Evolutionary conservation across 192 early-diverging fungal genomes (phyloP).

Genomic region (Diversispora eburnea): DNA sequence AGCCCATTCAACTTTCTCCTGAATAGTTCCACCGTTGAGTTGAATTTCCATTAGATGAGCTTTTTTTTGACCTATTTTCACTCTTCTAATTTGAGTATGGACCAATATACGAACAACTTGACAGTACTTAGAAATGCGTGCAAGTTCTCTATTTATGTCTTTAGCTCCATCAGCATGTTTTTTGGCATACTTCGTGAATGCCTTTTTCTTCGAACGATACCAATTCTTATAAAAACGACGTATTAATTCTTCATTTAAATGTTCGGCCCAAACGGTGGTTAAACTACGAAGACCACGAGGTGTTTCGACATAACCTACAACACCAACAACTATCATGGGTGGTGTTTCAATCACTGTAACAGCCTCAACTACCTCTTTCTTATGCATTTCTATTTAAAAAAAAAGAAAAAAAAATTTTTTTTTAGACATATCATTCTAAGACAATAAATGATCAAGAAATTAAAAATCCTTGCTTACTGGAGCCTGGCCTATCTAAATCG

Average conservation of each 20-base stretch:
- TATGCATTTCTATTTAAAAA: slow-evolving; percentile 84
- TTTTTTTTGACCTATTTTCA: slow-evolving; percentile 97
- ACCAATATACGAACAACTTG: slow-evolving; percentile 94
- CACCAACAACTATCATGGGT: slow-evolving; percentile 95
- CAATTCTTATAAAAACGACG: slow-evolving; percentile 99
- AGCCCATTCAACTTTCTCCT: slow-evolving; percentile 98
- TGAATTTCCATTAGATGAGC: slow-evolving; percentile 99
- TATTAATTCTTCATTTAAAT: slow-evolving; percentile 94
- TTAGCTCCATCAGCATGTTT: slow-evolving; percentile 89
- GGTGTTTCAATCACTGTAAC: slow-evolving; percentile 98
- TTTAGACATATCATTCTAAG: not conserved
- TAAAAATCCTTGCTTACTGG: slow-evolving; percentile 57
- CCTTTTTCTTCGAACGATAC: slow-evolving; percentile 99
- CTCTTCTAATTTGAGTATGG: slow-evolving; percentile 96
- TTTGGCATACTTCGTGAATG: slow-evolving; percentile 99
- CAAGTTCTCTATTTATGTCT: slow-evolving; percentile 87
- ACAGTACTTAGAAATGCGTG: slow-evolving; percentile 99
- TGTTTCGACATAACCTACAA: slow-evolving; percentile 99
- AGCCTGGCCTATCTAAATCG: slow-evolving; percentile 97
- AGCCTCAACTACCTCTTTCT: slow-evolving; percentile 99
- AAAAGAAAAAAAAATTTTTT: not conserved
- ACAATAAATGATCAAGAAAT: not conserved
- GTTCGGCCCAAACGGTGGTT: slow-evolving; percentile 99
- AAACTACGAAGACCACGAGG: slow-evolving; percentile 96
- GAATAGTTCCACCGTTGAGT: slow-evolving; percentile 95